Conservation (phyloP, 2,329 filamentous ascomycete genomes). For the Microdochium trichocladiopsis region DNA sequence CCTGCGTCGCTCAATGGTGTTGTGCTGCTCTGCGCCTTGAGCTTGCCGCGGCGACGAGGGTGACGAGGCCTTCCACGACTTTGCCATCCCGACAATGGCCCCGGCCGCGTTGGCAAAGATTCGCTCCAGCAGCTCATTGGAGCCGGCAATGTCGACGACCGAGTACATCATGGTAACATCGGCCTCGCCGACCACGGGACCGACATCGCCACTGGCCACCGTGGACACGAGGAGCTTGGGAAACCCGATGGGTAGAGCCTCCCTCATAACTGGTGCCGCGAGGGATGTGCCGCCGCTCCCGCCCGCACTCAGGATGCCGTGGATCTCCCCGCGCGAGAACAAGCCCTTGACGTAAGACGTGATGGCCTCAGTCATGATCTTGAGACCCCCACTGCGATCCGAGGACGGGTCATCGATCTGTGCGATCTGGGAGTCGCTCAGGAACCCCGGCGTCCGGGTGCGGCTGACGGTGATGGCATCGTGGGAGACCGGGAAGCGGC, state of each 20-base stretch:
- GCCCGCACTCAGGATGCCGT: slow-evolving; percentile 52
- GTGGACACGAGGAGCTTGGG: slow-evolving; percentile 67
- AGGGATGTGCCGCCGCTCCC: slow-evolving; percentile 59
- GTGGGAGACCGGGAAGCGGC: slow-evolving; percentile 33
- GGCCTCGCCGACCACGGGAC: slow-evolving; percentile 57
- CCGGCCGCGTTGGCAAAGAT: slow-evolving; percentile 58
- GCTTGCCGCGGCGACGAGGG: background rate
- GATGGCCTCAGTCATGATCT: slow-evolving; percentile 43
- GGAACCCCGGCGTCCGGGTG: slow-evolving; percentile 32
- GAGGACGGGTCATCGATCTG: slow-evolving; percentile 25
- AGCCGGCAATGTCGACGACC: slow-evolving; percentile 63
- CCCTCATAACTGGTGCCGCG: slow-evolving; percentile 52
- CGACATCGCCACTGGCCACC: slow-evolving; percentile 59
- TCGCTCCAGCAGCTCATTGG: slow-evolving; percentile 49
- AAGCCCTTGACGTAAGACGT: slow-evolving; percentile 32
- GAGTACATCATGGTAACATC: slow-evolving; percentile 67
- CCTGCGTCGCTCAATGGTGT: slow-evolving; percentile 15
- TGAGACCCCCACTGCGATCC: slow-evolving; percentile 47
- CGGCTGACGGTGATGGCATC: slow-evolving; percentile 35
- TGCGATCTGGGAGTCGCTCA: slow-evolving; percentile 18
- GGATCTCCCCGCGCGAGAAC: slow-evolving; percentile 28
- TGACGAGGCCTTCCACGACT: slow-evolving; percentile 25
- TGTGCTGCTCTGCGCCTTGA: background rate
- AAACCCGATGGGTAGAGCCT: slow-evolving; percentile 54
- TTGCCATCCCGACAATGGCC: slow-evolving; percentile 52